Evolutionary conservation across 208 protist genomes (phyloP), one percentile per base, ranked within the genome.

Genomic region (Blechomonas ayalai): DNA sequence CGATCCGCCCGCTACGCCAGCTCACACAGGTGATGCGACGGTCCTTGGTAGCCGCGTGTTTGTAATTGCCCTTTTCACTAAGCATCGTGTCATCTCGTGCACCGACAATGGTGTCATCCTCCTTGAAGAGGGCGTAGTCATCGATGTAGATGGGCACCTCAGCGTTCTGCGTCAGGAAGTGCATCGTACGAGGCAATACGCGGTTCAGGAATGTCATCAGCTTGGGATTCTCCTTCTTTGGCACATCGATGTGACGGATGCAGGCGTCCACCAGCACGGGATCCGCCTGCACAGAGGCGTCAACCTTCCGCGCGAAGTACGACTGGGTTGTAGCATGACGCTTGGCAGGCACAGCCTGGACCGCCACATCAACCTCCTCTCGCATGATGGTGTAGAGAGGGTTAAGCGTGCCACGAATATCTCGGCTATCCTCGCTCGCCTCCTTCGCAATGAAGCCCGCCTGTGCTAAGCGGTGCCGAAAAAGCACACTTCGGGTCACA

Each of bases 101-200:
- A 16, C 79, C 78, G n/a, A 90, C 52, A 39, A 95, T 75, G 1
- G 75, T 73, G 48, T 95, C 83, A 54, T 95, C 88, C 43, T 95
- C 88, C 47, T 68, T 84, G 55, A 95, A 82, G 35, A 67, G 52
- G 8, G 59, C 52, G 68, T 78, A 86, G 51, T 95, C 88, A 52
- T 95, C 88, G 2, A 67, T 65, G 59, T 92, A 95, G 42, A 95
- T 90, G 25, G 83, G 74, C 10, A 95, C 44, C 45, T 84, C 67
- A 36, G 80, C 59, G 56, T 91, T 93, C 43, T 90, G 84, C 15
- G 72, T 74, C n/a, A 92, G 66, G 40, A 67, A 78, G 59, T 92
- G 82, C 36, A 89, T 40, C 19, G 65, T 87, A 28, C 83, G 83
- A 0, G 88, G 83, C n/a, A 95, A 40, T 24, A 75, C 84, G 19